Percentiles rank a stretch among this genome's conserved stretches.
phyloP scores from a whole-genome alignment of 2,329 filamentous ascomycete genomes.

The Pyricularia sp. region DNA sequence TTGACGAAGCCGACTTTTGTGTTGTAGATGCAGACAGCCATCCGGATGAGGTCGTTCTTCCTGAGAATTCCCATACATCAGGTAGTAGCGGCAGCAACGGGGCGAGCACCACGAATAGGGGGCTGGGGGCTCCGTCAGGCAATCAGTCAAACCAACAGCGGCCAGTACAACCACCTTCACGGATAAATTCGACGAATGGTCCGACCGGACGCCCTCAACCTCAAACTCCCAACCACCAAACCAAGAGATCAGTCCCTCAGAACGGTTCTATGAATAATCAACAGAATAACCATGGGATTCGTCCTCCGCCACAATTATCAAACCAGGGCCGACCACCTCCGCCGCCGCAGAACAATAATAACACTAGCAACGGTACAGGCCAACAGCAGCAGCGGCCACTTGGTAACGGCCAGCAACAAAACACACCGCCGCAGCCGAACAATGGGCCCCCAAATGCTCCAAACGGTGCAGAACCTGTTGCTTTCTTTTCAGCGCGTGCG shows the following conservation, averaged over 20 bases:
- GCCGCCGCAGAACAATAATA: conserved; percentile 10
- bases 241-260: conserved; percentile 12
- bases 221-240: conserved; percentile 21
- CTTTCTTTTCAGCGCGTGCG: conserved; percentile 60
- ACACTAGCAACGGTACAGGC: conserved; percentile 4
- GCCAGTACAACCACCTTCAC: neutral
- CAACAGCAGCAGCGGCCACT: conserved; percentile 9
- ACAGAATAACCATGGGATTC: neutral
- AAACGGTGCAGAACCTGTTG: conserved; percentile 29
- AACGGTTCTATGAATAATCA: neutral
- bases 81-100: conserved; percentile 14
- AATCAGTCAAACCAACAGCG: conserved; percentile 1
- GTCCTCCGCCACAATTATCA: neutral
- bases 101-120: neutral
- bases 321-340: conserved; percentile 9
- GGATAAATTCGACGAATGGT: neutral
- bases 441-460: conserved; percentile 3
- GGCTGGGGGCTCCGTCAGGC: neutral
- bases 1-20: conserved; percentile 66
- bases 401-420: conserved; percentile 5
- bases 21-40: conserved; percentile 51
- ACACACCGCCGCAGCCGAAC: conserved; percentile 15
- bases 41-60: conserved; percentile 61
- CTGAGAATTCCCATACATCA: conserved; percentile 21
- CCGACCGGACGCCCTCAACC: conserved; percentile 17